phyloP scores from a whole-genome alignment of 495 filamentous ascomycete species.

The Aspergillus avenaceus region DNA sequence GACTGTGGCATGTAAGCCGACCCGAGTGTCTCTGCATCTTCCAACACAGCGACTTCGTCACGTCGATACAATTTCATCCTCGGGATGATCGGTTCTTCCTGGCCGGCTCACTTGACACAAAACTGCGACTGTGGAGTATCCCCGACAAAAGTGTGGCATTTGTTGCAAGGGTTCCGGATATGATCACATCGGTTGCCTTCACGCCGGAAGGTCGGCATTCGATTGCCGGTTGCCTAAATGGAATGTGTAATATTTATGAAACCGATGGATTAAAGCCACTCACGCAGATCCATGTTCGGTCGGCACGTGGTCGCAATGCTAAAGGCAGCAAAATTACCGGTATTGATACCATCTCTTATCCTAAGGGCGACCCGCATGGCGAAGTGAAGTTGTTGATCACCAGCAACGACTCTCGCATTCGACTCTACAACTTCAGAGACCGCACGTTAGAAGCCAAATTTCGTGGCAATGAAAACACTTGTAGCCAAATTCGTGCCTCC shows the following conservation, averaged over 20 bases:
- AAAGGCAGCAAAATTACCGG: constrained; percentile 98
- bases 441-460: constrained; percentile 85
- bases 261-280: constrained; percentile 85
- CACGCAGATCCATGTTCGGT: constrained; percentile 84
- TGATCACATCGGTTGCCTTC: constrained; percentile 91
- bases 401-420: constrained; percentile 92
- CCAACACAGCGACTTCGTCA: constrained; percentile 95
- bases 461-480: constrained; percentile 89
- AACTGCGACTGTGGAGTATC: constrained; percentile 92
- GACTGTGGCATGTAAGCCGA: constrained; percentile 87
- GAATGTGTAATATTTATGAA: constrained; percentile 87
- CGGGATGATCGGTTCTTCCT: constrained; percentile 95
- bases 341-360: constrained; percentile 71
- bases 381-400: constrained; percentile 86
- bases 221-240: constrained; percentile 84
- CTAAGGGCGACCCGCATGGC: constrained; percentile 56
- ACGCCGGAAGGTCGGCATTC: constrained; percentile 86
- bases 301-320: constrained; percentile 84
- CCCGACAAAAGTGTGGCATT: constrained; percentile 94
- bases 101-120: constrained; percentile 89
- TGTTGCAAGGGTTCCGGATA: constrained; percentile 75
- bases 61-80: constrained; percentile 91
- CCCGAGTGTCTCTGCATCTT: constrained; percentile 90
- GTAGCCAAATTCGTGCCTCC: constrained; percentile 82
- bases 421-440: constrained; percentile 81